Base-by-base conservation (phyloP, 129 eudicot species). In the Escallonia herrerae region DNA sequence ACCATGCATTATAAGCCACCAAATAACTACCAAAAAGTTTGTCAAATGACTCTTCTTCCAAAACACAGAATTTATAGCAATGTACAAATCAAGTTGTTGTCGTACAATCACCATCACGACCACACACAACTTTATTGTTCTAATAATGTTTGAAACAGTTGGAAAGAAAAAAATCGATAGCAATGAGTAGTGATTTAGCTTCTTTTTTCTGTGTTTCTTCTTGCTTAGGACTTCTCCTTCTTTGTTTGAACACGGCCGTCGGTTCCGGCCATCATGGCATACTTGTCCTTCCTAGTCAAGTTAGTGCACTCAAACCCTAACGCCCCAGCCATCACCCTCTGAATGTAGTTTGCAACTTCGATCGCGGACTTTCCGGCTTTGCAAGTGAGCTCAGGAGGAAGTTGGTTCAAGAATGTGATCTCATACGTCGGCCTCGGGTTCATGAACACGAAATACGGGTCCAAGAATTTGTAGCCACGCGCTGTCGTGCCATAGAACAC, bases 281-380 rank as follows among this genome's bases (percentile, higher is more conserved):
- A 91, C 84, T 90, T 90, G 47, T 90, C 93, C 66, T 87, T 90
- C 73, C 90, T 76, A 40, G 97, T 90, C 80, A 91, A 75, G 66
- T 83, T 83, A 0, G 97, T 91, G 78, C 97, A 87, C 76, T 91
- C 93, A 40, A 84, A 91, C 15, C 97, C 90, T 62, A 91, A 69
- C 8, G 86, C 72, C 22, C 77, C 95, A 6, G 77, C 95, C 33
- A 91, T 15, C 45, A 83, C 86, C 83, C 86, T 79, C 60, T 91
- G 97, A 52, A 87, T 77, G 62, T 87, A 77, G 43, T 91, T 91
- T 1, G 97, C 97, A 56, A 91, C 94, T 50, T 91, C 96, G 72
- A 82, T 68, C 2, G 94, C 62, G 1, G 96, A 73, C 76, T 85
- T 91, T 5, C 94, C 96, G 0, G 86, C 83, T 51, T 74, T 82